Evolutionary conservation across 139 green algal genomes (phyloP), one percentile per base, ranked within the genome.

Genomic region (Zygnema circumcarinatum): DNA sequence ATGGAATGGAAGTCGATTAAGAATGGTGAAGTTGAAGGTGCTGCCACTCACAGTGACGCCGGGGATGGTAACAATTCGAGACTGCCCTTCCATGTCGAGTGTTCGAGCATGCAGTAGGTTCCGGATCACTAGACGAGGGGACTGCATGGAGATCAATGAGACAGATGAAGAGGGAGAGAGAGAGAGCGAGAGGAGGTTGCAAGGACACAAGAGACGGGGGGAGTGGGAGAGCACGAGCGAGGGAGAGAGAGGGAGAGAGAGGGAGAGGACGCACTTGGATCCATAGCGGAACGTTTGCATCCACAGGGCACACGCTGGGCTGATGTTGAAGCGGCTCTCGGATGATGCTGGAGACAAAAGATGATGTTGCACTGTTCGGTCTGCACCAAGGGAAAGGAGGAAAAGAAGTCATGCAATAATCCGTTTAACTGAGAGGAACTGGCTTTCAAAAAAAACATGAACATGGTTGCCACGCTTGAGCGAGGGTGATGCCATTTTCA

Each of bases 301-400:
- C n/a, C 0, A 89, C 84, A 29, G 84, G 84, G 25, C 84, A 89
- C 33, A 75, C 38, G 25, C 74, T 47, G 3, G 84, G 84, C 84
- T 67, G 32, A 2, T 74, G 74, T 1, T 83, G 74, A 0, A 89
- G 39, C 1, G 84, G 84, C 73, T 89, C 84, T 25, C 84, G 38
- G 29, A 89, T 38, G 40, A 89, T 84, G 41, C 47, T 76, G 2
- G 73, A 85, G 73, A 32, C 41, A 36, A 89, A 89, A 29, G 84
- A 89, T 2, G 84, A 89, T 0, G 84, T 54, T 38, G 84, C 84
- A 33, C 21, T 74, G 41, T 84, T 84, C 32, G 84, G 84, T 36
- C 80, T 86, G 80, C 22, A n/a, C 35, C 32, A 29, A 11, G n/a
- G n/a, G n/a, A n/a, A n/a, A n/a, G n/a, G n/a, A n/a, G 25, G 21